These are phyloP conservation scores for Diplodia intermedia DNA, from an alignment of 2,329 filamentous ascomycete species.

Conservation along the genomic window DNA sequence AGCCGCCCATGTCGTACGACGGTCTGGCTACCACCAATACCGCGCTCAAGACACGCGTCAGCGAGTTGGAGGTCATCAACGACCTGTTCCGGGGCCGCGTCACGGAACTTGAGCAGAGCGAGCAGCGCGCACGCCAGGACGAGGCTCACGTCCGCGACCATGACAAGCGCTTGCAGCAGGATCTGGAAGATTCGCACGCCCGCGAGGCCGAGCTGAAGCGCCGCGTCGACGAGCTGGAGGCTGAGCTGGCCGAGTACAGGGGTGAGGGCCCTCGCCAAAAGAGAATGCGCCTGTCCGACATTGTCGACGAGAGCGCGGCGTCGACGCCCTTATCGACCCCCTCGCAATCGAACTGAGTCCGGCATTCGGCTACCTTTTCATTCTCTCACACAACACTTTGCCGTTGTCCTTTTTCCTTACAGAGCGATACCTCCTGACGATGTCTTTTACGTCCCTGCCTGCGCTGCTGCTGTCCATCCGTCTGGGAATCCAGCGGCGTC, in stretches of 20 bases:
- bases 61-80: slow-evolving; percentile 93
- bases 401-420: slow-evolving; percentile 15
- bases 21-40: slow-evolving; percentile 81
- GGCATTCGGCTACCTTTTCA: background rate
- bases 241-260: slow-evolving; percentile 37
- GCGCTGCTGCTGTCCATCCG: slow-evolving; percentile 2
- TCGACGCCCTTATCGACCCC: slow-evolving; percentile 43
- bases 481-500: background rate
- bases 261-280: slow-evolving; percentile 59
- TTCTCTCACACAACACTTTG: background rate
- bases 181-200: slow-evolving; percentile 76
- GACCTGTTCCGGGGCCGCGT: slow-evolving; percentile 72
- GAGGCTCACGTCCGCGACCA: slow-evolving; percentile 62
- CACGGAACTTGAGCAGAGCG: slow-evolving; percentile 76
- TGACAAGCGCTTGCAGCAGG: slow-evolving; percentile 63
- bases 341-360: slow-evolving; percentile 32
- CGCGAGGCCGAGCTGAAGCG: slow-evolving; percentile 84
- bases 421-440: slow-evolving; percentile 31
- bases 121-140: slow-evolving; percentile 69
- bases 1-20: slow-evolving; percentile 79
- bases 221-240: slow-evolving; percentile 71
- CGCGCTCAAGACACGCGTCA: slow-evolving; percentile 91
- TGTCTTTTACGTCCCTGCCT: slow-evolving; percentile 19
- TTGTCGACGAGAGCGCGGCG: slow-evolving; percentile 55
- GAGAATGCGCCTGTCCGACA: slow-evolving; percentile 63